Base-by-base conservation (phyloP, 2,329 filamentous ascomycete species). In the Xylaria sp. region DNA sequence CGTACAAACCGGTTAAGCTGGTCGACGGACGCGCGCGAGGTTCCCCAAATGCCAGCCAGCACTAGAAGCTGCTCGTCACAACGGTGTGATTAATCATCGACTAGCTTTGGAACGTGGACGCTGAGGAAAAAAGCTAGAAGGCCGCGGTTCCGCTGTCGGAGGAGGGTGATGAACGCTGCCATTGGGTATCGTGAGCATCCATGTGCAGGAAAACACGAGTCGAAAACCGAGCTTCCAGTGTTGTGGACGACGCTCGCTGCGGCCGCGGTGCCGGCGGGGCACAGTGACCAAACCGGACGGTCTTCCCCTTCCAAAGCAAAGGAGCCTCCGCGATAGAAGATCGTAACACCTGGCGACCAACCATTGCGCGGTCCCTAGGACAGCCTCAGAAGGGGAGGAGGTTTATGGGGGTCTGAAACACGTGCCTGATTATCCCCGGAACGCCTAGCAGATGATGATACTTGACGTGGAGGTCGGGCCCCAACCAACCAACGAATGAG, bases 401-500 rank as follows among this genome's bases (percentile, higher is more conserved):
- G 50, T 54, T 59, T 59, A 48, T 58, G 62, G 59, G 59, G 62
- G 54, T 37, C 46, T 62, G 57, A 65, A 69, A 68, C 68, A 70
- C 68, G 68, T 70, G 68, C 67, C 59, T 64, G 65, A 66, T 63
- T 58, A 16, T 52, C 47, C 57, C 57, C 62, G 64, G 63, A 64
- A 63, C 63, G 67, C 65, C 66, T 69, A 62, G 64, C 58, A 63
- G 61, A 58, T 60, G 59, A 62, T 60, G 54, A 50, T 55, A 68
- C 67, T 63, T 69, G 65, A 67, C 65, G 64, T 67, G 66, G 64
- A 69, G 63, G 64, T 69, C 66, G 65, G 67, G 66, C 52, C 64
- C 64, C 68, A 69, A 67, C 58, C n/a, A 59, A 54, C 63, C 61
- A 64, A 62, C 70, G 68, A 72, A 72, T 72, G 57, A 70, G 65